phyloP scores from a whole-genome alignment of 2,329 filamentous ascomycete genomes.

The Paecilomyces sp. region DNA sequence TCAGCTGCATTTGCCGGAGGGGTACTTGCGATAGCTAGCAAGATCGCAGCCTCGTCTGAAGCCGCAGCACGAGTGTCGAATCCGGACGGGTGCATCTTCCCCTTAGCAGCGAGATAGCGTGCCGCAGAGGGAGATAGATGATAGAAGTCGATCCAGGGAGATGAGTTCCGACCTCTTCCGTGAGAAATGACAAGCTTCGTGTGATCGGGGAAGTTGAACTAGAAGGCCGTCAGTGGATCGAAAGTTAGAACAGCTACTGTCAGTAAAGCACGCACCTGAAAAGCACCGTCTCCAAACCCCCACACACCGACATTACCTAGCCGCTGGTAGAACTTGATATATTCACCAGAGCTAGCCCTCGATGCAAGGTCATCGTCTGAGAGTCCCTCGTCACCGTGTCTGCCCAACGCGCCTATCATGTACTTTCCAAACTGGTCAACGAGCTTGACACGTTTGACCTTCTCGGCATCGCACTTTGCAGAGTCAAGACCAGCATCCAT shows the following conservation, averaged over 20 bases:
- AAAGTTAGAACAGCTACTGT: background rate
- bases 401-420: constrained; percentile 42
- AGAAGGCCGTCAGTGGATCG: background rate
- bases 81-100: constrained; percentile 36
- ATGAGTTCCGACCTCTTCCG: constrained; percentile 28
- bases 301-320: constrained; percentile 48
- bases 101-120: constrained; percentile 32
- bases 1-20: constrained; percentile 24
- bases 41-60: constrained; percentile 33
- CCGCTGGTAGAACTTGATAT: constrained; percentile 45
- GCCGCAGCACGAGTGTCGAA: constrained; percentile 36
- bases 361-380: constrained; percentile 18
- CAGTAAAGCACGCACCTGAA: constrained; percentile 27
- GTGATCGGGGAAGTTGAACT: constrained; percentile 48
- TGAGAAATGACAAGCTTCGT: constrained; percentile 44
- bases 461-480: constrained; percentile 37
- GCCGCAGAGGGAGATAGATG: constrained; percentile 41
- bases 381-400: constrained; percentile 29
- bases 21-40: constrained; percentile 33
- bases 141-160: constrained; percentile 42
- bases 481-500: constrained; percentile 21
- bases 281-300: constrained; percentile 43
- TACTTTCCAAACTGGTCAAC: constrained; percentile 47
- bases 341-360: constrained; percentile 25
- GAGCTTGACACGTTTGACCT: constrained; percentile 41